Evolutionary conservation across 2,329 filamentous ascomycete species (phyloP).

Genomic region (Aspergillus fijiensis): DNA sequence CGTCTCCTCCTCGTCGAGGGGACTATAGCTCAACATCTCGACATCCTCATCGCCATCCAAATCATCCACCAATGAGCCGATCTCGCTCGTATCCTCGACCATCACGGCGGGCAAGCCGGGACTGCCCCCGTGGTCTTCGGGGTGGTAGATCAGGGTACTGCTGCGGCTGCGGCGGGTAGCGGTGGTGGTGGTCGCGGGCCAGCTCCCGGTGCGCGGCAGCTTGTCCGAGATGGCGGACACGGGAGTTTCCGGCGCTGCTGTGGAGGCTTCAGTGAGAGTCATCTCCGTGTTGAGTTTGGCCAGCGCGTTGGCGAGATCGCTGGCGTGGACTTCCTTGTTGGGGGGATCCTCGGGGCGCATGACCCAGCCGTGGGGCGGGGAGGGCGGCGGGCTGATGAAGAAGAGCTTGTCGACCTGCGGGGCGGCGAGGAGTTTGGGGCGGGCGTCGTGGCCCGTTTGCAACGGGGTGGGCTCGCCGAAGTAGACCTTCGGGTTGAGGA

Average conservation of each 20-base stretch:
- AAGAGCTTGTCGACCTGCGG: constrained; percentile 63
- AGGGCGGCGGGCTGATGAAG: constrained; percentile 65
- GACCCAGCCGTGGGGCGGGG: constrained; percentile 65
- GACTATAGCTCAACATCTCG: constrained; percentile 39
- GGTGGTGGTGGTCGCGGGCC: constrained; percentile 25
- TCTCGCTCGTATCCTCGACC: constrained; percentile 58
- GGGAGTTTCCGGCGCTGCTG: constrained; percentile 29
- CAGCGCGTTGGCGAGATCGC: constrained; percentile 59
- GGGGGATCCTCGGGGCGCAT: constrained; percentile 63
- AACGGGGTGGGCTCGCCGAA: constrained; percentile 56
- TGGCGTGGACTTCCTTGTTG: constrained; percentile 65
- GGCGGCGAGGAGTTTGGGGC: constrained; percentile 51
- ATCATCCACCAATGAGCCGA: constrained; percentile 17
- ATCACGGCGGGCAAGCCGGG: constrained; percentile 62
- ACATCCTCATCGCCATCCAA: constrained; percentile 50
- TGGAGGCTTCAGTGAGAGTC: not conserved
- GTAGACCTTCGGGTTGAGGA: constrained; percentile 48
- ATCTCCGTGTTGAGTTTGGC: constrained; percentile 46
- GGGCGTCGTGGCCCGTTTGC: constrained; percentile 26
- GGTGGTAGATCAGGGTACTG: constrained; percentile 63
- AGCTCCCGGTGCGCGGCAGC: constrained; percentile 27
- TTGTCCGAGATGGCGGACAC: constrained; percentile 37
- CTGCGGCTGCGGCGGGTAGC: constrained; percentile 48
- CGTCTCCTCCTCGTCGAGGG: not conserved
- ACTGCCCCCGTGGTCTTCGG: constrained; percentile 60